Percentiles rank a stretch among this genome's conserved stretches.
These are phyloP conservation scores for Herpetomonas tarakana DNA, from an alignment of 208 protist species.

Conservation along the genomic window DNA sequence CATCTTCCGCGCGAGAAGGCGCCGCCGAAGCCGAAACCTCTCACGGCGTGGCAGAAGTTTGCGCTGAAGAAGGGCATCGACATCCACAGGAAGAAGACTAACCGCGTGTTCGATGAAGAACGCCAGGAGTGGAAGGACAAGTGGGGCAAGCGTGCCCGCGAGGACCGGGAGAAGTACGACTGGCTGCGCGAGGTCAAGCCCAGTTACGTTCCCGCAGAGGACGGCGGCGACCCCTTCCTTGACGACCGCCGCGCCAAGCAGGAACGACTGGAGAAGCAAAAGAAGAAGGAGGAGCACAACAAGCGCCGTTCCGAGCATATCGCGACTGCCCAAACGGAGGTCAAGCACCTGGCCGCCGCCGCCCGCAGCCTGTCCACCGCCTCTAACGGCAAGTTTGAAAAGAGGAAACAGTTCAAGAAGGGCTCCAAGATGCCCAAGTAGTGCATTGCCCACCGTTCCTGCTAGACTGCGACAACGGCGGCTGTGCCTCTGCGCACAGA, in stretches of 20 bases:
- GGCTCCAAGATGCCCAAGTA: conserved; percentile 41
- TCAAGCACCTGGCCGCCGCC: conserved; percentile 73
- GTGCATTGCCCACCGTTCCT: background rate
- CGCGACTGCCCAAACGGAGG: conserved; percentile 65
- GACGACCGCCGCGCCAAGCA: conserved; percentile 85
- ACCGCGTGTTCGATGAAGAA: conserved; percentile 89
- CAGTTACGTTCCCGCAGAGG: conserved; percentile 79
- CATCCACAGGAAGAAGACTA: conserved; percentile 86
- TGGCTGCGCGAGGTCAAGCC: conserved; percentile 91
- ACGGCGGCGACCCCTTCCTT: conserved; percentile 91
- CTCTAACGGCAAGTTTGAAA: conserved; percentile 93
- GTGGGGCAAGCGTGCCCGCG: conserved; percentile 89
- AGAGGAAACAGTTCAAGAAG: conserved; percentile 62
- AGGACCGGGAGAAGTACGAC: conserved; percentile 89
- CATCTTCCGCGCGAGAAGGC: conserved; percentile 91
- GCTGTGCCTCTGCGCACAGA: no score
- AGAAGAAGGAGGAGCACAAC: conserved; percentile 92
- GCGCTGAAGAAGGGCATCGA: conserved; percentile 92
- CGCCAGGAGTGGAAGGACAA: conserved; percentile 90
- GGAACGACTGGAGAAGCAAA: conserved; percentile 78
- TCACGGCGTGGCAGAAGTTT: conserved; percentile 93
- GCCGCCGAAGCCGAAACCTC: conserved; percentile 80
- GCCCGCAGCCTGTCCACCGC: conserved; percentile 76
- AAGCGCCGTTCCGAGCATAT: conserved; percentile 79
- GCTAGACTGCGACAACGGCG: no score